Percentiles rank a stretch among this genome's conserved stretches.
phyloP scores from a whole-genome alignment of 805 yeast species.

The Kodamaea hsintzibuensis region DNA sequence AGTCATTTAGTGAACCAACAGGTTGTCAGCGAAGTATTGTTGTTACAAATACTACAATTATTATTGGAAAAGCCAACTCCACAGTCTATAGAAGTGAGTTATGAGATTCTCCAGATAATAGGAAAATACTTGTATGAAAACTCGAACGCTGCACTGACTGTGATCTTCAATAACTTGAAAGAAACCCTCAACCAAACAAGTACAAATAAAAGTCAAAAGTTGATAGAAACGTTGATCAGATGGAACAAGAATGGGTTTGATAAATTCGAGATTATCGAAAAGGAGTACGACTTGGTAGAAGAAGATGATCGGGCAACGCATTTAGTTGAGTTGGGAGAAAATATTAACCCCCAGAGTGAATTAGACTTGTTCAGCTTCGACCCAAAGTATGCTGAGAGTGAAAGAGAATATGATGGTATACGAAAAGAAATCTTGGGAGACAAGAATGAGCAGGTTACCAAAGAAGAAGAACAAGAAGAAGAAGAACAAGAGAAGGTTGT shows the following conservation, averaged over 20 bases:
- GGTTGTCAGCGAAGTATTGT: conserved; percentile 41
- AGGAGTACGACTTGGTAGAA: conserved; percentile 60
- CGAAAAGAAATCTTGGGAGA: conserved; percentile 49
- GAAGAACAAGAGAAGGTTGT: conserved; percentile 13
- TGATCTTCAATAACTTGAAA: conserved; percentile 61
- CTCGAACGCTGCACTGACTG: conserved; percentile 46
- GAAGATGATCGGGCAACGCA: conserved; percentile 64
- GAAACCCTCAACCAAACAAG: background rate
- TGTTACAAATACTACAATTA: conserved; percentile 37
- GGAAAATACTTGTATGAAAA: conserved; percentile 52
- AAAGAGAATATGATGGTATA: conserved; percentile 46
- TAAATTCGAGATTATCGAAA: conserved; percentile 39
- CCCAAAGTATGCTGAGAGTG: conserved; percentile 49
- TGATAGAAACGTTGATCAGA: conserved; percentile 5
- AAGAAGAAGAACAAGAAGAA: conserved; percentile 17
- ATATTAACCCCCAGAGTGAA: conserved; percentile 42
- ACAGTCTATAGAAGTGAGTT: conserved; percentile 56
- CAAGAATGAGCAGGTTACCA: conserved; percentile 25
- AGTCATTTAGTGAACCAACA: conserved; percentile 64
- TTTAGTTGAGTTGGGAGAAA: conserved; percentile 53
- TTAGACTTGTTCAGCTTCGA: conserved; percentile 56
- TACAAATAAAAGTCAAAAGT: conserved; percentile 3
- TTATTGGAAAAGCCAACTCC: conserved; percentile 47
- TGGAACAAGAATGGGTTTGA: conserved; percentile 27
- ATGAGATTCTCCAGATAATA: conserved; percentile 47